A percentile compares a stretch with the other conserved stretches of the same genome.
Conservation (phyloP, 108 stramenopile species). For the Cyclotella cryptica region DNA sequence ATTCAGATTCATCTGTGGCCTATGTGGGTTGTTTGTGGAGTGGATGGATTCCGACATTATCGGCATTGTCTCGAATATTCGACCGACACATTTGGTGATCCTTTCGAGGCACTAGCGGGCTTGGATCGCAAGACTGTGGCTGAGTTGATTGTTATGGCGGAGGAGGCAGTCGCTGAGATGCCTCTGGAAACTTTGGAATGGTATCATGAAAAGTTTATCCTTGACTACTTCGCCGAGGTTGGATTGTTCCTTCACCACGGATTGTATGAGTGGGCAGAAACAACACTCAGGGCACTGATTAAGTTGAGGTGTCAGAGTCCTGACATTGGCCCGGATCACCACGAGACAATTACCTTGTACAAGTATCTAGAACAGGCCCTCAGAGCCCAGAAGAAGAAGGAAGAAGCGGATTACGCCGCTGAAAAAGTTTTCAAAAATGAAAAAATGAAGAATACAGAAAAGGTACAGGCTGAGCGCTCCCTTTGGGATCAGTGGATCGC, state of each 20-base stretch:
- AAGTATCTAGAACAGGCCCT: slow-evolving; percentile 74
- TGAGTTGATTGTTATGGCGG: slow-evolving; percentile 90
- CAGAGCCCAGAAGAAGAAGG: slow-evolving; percentile 61
- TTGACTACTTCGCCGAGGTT: slow-evolving; percentile 91
- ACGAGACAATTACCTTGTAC: slow-evolving; percentile 77
- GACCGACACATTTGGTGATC: slow-evolving; percentile 85
- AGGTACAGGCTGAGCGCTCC: slow-evolving; percentile 70
- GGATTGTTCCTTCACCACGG: slow-evolving; percentile 87
- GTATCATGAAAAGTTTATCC: slow-evolving; percentile 89
- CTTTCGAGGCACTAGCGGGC: slow-evolving; percentile 82
- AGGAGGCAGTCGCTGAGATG: slow-evolving; percentile 88
- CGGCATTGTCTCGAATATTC: slow-evolving; percentile 90
- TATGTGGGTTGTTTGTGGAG: slow-evolving; percentile 89
- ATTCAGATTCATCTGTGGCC: slow-evolving; percentile 89
- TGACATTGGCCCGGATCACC: slow-evolving; percentile 88
- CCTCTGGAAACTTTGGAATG: slow-evolving; percentile 88
- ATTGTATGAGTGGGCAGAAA: slow-evolving; percentile 80
- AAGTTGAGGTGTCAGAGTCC: slow-evolving; percentile 77
- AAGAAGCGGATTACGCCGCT: slow-evolving; percentile 74
- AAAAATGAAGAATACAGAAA: slow-evolving; percentile 60
- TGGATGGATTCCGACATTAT: slow-evolving; percentile 91
- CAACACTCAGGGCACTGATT: slow-evolving; percentile 74
- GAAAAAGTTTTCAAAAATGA: slow-evolving; percentile 35
- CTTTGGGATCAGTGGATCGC: slow-evolving; percentile 70
- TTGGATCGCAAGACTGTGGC: slow-evolving; percentile 91